Evolutionary conservation across 2,329 filamentous ascomycete genomes (phyloP), one percentile per base, ranked within the genome.

Genomic region (Fusarium sp.): DNA sequence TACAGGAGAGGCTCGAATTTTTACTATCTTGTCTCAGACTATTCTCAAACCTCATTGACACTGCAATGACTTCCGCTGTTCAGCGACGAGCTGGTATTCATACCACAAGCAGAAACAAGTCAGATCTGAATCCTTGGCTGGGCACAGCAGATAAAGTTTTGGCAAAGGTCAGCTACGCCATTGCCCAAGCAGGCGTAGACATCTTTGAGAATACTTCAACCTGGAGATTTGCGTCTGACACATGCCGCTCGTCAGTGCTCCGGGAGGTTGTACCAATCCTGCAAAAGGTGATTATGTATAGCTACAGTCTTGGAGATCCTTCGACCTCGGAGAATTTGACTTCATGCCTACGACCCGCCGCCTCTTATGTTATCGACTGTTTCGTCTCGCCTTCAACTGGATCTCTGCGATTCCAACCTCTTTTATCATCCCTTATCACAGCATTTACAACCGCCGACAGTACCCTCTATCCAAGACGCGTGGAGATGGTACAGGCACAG

Each of bases 121-220:
- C 82, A 12, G 84, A 82, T 39, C 79, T 86, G 15, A 89, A 89
- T 70, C 84, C 90, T 66, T 91, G 91, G 83, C 88, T 93, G 42
- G 92, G 92, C 11, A 91, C 94, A 38, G 93, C 95, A 10, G 93
- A 97, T 75, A 92, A 94, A 79, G 89, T 93, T 44, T 89, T 97
- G 75, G 89, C 90, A 50, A 90, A 90, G 54, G 91, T 95, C 24
- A 86, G 94, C 44, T 85, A 92, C 51, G 91, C 92, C 8, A 93
- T 96, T 77, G 91, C 92, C 12, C 91, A 93, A 74, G 91, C 92
- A 5, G 87, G 94, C 72, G 88, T 97, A 30, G 95, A 97, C 78
- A 89, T 97, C 12, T 92, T 97, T 75, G 95, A 97, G 83, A 96
- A 93, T 81, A 93, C 93, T 42, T 90, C 91, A 36, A 94, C 91